Evolutionary conservation across 2,329 filamentous ascomycete species (phyloP).

Genomic region (Xylariales sp.): DNA sequence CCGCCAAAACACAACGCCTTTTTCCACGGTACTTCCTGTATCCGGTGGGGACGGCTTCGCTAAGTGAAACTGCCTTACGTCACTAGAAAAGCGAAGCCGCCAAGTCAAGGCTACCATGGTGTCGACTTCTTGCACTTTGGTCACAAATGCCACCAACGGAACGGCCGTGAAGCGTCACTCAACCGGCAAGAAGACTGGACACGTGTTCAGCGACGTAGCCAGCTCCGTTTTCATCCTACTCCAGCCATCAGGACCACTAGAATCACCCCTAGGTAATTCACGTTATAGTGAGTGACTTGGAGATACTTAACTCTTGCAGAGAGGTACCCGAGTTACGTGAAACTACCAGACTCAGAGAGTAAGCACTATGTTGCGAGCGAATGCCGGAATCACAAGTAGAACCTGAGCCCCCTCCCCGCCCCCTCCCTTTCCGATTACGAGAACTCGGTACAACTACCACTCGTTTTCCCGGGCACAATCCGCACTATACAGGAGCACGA

Average conservation of each 20-base stretch:
- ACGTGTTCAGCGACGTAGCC: slow-evolving; percentile 9
- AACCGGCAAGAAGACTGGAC: slow-evolving; percentile 1
- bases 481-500: not conserved
- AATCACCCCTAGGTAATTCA: not conserved
- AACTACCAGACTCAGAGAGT: not conserved
- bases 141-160: not conserved
- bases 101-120: not conserved
- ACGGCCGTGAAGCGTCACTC: not conserved
- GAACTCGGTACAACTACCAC: not conserved
- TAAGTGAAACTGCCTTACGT: too few relatives aligned
- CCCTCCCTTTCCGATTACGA: not conserved
- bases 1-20: not conserved
- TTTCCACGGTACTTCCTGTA: not conserved
- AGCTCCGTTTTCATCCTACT: not conserved
- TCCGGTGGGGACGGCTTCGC: not conserved
- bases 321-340: not conserved
- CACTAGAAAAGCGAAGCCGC: not conserved
- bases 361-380: slow-evolving; percentile 3
- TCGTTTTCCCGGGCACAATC: not conserved
- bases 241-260: not conserved
- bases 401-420: not conserved
- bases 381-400: not conserved
- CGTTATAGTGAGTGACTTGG: not conserved
- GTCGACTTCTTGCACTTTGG: not conserved
- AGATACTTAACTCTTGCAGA: not conserved